Conservation (phyloP, 2,329 filamentous ascomycete species). For the Colletotrichum gigasporum region DNA sequence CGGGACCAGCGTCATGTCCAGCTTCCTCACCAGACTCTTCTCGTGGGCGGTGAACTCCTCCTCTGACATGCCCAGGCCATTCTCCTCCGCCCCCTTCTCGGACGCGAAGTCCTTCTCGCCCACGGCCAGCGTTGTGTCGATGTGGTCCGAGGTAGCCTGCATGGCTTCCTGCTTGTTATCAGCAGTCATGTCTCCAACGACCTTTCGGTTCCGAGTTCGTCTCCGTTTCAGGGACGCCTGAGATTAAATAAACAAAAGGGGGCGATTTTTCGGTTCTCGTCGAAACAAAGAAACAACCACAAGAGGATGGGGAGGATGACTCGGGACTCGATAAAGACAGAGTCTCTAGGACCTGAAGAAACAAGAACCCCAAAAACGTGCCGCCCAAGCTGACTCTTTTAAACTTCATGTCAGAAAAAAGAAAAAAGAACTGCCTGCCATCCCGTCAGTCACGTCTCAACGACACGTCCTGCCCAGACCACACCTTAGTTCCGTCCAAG, state of each 20-base stretch:
- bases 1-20: constrained; percentile 35
- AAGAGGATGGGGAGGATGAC: too few relatives aligned
- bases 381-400: background rate
- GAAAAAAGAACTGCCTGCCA: too few relatives aligned
- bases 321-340: too few relatives aligned
- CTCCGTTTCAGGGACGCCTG: too few relatives aligned
- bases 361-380: background rate
- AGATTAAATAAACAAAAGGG: too few relatives aligned
- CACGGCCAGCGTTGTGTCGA: background rate
- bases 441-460: too few relatives aligned
- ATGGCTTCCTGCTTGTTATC: background rate
- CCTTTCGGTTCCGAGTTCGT: too few relatives aligned
- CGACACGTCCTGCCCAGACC: background rate
- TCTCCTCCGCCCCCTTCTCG: background rate
- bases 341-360: background rate
- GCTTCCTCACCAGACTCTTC: constrained; percentile 30
- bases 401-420: background rate
- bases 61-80: background rate
- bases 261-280: background rate
- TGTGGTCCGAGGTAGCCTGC: constrained; percentile 7
- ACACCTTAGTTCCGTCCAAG: background rate
- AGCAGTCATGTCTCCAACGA: background rate
- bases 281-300: too few relatives aligned
- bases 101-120: background rate
- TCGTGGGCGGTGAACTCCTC: background rate